phyloP scores from a whole-genome alignment of 169 alveolate genomes.

The Theileria equi region DNA sequence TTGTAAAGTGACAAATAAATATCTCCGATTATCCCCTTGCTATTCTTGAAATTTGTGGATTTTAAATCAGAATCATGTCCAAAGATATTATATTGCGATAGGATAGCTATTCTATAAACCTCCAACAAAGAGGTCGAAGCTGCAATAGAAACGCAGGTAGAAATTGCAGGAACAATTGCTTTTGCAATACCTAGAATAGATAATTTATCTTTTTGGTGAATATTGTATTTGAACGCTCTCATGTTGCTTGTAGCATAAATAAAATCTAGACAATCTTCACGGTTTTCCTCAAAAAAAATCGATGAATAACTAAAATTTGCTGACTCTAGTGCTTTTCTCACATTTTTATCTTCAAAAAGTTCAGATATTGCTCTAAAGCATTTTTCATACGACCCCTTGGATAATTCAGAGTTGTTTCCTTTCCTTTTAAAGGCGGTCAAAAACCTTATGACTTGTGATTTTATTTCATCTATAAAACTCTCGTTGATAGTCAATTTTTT shows the following conservation, averaged over 20 bases:
- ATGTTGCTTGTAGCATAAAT: constrained; percentile 41
- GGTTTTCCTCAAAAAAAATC: constrained; percentile 29
- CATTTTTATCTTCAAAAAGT: not conserved
- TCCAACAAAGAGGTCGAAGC: constrained; percentile 55
- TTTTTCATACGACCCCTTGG: not conserved
- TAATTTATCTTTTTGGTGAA: constrained; percentile 19
- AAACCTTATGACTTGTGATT: too few species aligned
- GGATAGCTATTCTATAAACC: constrained; percentile 23
- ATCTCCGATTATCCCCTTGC: not conserved
- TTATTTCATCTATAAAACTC: not conserved
- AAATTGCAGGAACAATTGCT: constrained; percentile 53
- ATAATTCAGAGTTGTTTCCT: not conserved
- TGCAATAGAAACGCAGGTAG: constrained; percentile 52
- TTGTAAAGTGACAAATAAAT: not conserved
- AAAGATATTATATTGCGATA: not conserved
- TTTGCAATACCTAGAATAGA: constrained; percentile 34
- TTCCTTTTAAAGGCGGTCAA: not conserved
- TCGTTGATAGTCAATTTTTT: not conserved
- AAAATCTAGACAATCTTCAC: constrained; percentile 5
- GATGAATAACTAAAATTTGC: not conserved
- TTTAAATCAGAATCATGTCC: not conserved
- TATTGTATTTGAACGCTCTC: constrained; percentile 48
- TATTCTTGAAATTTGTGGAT: not conserved
- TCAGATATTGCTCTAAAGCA: not conserved
- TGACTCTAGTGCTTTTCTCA: not conserved